Evolutionary conservation across 495 filamentous ascomycete genomes (phyloP), one percentile per base, ranked within the genome.

Genomic region (Xylaria castorea): DNA sequence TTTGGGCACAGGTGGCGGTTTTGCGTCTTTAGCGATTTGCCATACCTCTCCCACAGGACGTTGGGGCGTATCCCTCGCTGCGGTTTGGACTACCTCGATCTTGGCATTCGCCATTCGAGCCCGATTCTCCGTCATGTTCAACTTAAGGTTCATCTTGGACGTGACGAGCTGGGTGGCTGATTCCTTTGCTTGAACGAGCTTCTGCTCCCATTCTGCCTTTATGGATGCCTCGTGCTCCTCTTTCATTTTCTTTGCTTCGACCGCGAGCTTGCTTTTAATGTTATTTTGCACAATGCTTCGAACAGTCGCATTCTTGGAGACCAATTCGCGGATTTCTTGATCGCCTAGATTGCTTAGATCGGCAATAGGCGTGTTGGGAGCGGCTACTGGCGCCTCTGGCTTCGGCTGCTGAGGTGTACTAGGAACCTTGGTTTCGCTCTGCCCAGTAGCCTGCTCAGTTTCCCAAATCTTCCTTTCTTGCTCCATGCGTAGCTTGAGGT

Each of bases 41-140:
- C 93, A 98, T 0, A 97, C 94, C 78, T 97, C 94, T 14, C 81
- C 85, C 8, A 98, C 94, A 18, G 93, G 89, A 70, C 87, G 89
- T 77, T 94, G 84, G 2, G 95, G 95, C 0, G 93, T 97, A n/a
- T 97, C 92, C 32, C 85, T 86, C 0, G 92, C 94, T 20, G 93
- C 94, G 62, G 88, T 91, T 71, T 93, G 86, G 14, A 98, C 92
- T 18, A 94, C 87, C 12, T 91, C 89, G 30, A 97, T 74, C 83
- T 95, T 97, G 18, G 90, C 92, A 68, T 86, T 84, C 0, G 90
- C 85, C 27, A 81, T 83, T 77, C 87, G 91, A 71, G 81, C 81
- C 76, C 91, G 90, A 67, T 90, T 91, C 72, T 96, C 92, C 11
- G 90, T 85, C 90, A 97, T 93, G 77, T 93, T 97, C 55, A 95